Base-by-base conservation (phyloP, 306 rosid species). In the Citrullus amarus region DNA sequence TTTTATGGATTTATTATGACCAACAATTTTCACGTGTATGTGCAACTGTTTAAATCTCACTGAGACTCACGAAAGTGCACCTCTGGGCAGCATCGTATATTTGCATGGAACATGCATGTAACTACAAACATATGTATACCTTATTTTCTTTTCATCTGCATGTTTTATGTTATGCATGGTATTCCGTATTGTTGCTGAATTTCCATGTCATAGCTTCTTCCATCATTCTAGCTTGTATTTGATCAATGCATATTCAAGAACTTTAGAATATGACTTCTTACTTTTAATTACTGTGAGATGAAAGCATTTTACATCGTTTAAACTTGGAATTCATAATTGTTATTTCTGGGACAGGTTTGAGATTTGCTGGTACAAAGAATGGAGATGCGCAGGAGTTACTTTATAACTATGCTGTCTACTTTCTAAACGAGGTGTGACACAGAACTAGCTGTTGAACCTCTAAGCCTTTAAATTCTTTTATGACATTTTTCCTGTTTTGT, bases 331-430 rank as follows among this genome's bases (percentile, higher is more conserved):
- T 57, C 43, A 48, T 78, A 51, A 44, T 78, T 62, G 25, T 44
- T 76, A 84, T 66, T 44, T 77, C 81, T 36, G 81, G 55, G 75
- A 41, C 87, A 94, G 98, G 98, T 72, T 86, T 92, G 89, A 90
- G 93, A 79, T 92, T 87, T 82, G 97, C 98, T 77, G 98, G 98
- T 79, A 87, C 98, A 75, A 89, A 90, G 86, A 87, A 94, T 84
- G 96, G 87, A 81, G 81, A 87, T 54, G 96, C 93, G 6, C 95
- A 90, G 80, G 96, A 94, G 78, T 84, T 94, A 78, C 95, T 94
- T 71, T 90, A 94, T 82, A 88, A 85, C 85, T 85, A 88, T 85
- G 97, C 96, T 25, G 81, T 87, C 67, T 94, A 89, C 90, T 90
- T 94, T 87, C 87, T 92, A 55, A 92, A 94, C 25, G 98, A 94